Base-by-base conservation (phyloP, 148 eudicot species). In the Pharnaceum exiguum region DNA sequence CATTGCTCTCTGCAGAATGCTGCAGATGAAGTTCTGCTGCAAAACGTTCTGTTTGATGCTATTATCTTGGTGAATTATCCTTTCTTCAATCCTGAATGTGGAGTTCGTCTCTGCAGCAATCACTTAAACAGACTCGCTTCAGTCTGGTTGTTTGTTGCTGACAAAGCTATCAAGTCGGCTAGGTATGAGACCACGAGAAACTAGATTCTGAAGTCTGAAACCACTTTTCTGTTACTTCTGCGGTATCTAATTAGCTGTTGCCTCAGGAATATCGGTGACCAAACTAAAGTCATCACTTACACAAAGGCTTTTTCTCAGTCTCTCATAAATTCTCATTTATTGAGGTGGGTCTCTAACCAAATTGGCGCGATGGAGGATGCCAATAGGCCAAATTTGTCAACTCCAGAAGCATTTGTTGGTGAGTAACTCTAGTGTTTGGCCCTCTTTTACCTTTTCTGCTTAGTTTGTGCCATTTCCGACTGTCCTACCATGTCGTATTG, bases 351-450 rank as follows among this genome's bases (percentile, higher is more conserved):
- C 52, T 43, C 59, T 47, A 58, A 43, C 63, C 73, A 77, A 70
- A 51, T 67, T 5, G 68, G 68, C 37, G 68, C 43, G 18, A 47
- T 45, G 37, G 77, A 80, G 46, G 59, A 65, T 51, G 63, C 69
- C 30, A 55, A 51, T 51, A 65, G 33, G 46, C 79, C 80, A 19
- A 65, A 63, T 46, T 36, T 70, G 49, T 59, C 81, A 51, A 76
- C 80, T 57, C 90, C 94, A 19, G 48, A 74, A 51, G 94, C 85
- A 55, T 77, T 85, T 24, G 66, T 89, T 49, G 73, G 96, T 89
- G 73, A 79, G 89, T 83, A 65, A 23, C 30, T 49, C 17, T 54
- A 29, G 28, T 33, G 16, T 29, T 30, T 21, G 24, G 24, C n/a
- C 21, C 47, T 28, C 27, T 18, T 43, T 17, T 40, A 7, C 3